Evolutionary conservation across 2,329 filamentous ascomycete species (phyloP).

Genomic region (Scedosporium aurantiacum): DNA sequence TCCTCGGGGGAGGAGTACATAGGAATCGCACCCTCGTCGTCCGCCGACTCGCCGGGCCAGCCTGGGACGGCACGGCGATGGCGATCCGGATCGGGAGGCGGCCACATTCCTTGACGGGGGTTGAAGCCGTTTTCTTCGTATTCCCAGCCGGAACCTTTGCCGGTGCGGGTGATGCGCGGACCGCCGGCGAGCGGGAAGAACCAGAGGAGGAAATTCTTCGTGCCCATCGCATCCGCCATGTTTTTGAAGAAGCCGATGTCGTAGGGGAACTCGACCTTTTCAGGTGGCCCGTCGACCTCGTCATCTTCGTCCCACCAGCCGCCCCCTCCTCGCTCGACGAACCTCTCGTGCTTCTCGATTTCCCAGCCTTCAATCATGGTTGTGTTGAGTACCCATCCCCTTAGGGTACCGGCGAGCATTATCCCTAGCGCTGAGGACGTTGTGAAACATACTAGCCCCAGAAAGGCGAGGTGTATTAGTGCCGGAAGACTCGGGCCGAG

Average conservation of each 20-base stretch:
- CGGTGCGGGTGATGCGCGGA: conserved; percentile 29
- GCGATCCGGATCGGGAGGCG: conserved; percentile 52
- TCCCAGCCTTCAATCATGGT: conserved; percentile 80
- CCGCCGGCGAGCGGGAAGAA: conserved; percentile 53
- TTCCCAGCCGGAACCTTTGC: conserved; percentile 38
- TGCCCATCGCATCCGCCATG: conserved; percentile 66
- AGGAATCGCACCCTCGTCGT: conserved; percentile 13
- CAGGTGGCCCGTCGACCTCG: conserved; percentile 32
- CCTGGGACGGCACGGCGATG: conserved; percentile 22
- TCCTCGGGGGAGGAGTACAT: conserved; percentile 29
- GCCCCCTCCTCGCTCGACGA: conserved; percentile 36
- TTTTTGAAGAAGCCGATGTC: conserved; percentile 68
- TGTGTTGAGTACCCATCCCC: conserved; percentile 54
- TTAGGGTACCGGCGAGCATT: conserved; percentile 51
- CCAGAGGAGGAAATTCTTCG: conserved; percentile 54
- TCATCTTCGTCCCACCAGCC: conserved; percentile 32
- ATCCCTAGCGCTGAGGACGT: conserved; percentile 52
- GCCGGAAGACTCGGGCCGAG: conserved; percentile 54
- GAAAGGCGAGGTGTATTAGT: conserved; percentile 49
- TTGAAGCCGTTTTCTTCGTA: conserved; percentile 75
- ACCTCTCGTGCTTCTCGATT: conserved; percentile 49
- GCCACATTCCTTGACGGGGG: conserved; percentile 48
- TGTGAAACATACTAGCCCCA: conserved; percentile 46
- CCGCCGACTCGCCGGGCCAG: conserved; percentile 1
- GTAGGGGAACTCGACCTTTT: conserved; percentile 68